Evolutionary conservation across 805 yeast genomes (phyloP).

Genomic region (Suhomyces xylopsoci): DNA sequence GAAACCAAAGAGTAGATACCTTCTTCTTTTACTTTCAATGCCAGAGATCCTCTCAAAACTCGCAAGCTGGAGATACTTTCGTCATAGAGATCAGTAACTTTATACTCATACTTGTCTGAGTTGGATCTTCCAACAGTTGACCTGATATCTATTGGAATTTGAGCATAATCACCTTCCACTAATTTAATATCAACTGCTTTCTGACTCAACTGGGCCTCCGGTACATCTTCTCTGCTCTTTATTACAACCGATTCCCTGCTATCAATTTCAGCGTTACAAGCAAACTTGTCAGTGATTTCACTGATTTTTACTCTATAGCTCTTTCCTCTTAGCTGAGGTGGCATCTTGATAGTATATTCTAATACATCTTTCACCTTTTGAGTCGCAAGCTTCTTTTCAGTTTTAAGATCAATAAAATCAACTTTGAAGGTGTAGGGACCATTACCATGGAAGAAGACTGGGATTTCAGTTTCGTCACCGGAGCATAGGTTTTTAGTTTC

Average conservation of each 20-base stretch:
- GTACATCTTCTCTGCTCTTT: slow-evolving; percentile 68
- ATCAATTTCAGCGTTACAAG: slow-evolving; percentile 71
- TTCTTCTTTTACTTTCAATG: slow-evolving; percentile 32
- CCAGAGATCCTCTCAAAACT: slow-evolving; percentile 9
- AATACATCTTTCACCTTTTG: slow-evolving; percentile 34
- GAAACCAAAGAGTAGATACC: slow-evolving; percentile 42
- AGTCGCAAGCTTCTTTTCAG: slow-evolving; percentile 17
- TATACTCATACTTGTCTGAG: slow-evolving; percentile 33
- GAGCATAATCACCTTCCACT: slow-evolving; percentile 58
- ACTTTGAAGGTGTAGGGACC: slow-evolving; percentile 74
- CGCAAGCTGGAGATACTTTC: slow-evolving; percentile 14
- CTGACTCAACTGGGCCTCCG: slow-evolving; percentile 35
- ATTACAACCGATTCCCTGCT: slow-evolving; percentile 53
- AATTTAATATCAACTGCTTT: slow-evolving; percentile 25
- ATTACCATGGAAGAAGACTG: slow-evolving; percentile 69
- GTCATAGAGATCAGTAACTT: slow-evolving; percentile 20
- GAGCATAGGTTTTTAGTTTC: slow-evolving; percentile 27
- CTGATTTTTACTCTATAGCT: slow-evolving; percentile 62
- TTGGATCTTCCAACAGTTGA: slow-evolving; percentile 29
- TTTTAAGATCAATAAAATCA: slow-evolving; percentile 52
- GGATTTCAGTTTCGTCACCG: slow-evolving; percentile 35
- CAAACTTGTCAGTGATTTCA: slow-evolving; percentile 69
- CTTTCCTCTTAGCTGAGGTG: slow-evolving; percentile 64
- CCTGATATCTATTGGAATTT: slow-evolving; percentile 51
- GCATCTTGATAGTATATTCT: slow-evolving; percentile 47